Evolutionary conservation across 495 filamentous ascomycete genomes (phyloP).

Genomic region (Wilcoxina mikolae): DNA sequence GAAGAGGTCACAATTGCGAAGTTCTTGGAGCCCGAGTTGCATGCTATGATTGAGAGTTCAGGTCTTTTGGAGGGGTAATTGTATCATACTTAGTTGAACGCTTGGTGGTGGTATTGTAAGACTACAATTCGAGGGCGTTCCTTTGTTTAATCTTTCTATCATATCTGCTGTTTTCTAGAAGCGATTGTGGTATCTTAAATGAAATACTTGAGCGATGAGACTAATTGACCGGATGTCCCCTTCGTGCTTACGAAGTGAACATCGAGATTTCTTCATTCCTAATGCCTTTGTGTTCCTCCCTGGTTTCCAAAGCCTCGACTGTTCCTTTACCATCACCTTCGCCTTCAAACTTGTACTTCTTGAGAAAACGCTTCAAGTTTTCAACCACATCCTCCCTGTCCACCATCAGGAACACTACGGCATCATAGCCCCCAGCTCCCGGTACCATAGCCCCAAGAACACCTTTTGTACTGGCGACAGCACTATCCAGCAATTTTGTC

Average conservation of each 20-base stretch:
- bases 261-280: slow-evolving; percentile 47
- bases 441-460: slow-evolving; percentile 87
- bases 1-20: slow-evolving; percentile 93
- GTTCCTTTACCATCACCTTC: slow-evolving; percentile 45
- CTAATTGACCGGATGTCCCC: no score
- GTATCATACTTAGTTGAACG: background rate
- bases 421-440: slow-evolving; percentile 89
- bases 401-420: slow-evolving; percentile 61
- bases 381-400: slow-evolving; percentile 50
- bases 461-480: slow-evolving; percentile 49
- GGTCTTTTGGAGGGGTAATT: slow-evolving; percentile 63
- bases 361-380: slow-evolving; percentile 48
- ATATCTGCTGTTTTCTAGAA: no score
- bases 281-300: slow-evolving; percentile 77
- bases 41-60: slow-evolving; percentile 72
- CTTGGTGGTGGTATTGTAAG: background rate
- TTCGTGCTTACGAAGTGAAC: no score
- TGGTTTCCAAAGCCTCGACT: slow-evolving; percentile 63
- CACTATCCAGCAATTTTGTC: slow-evolving; percentile 65
- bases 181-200: no score
- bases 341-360: slow-evolving; percentile 38
- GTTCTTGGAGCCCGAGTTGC: slow-evolving; percentile 88
- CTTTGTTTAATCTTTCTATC: no score
- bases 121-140: background rate
- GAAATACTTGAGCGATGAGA: no score